A percentile compares a stretch with the other conserved stretches of the same genome.
These are phyloP conservation scores for Pichia sp. DNA, from an alignment of 1,139 yeast genomes.

Conservation along the genomic window DNA sequence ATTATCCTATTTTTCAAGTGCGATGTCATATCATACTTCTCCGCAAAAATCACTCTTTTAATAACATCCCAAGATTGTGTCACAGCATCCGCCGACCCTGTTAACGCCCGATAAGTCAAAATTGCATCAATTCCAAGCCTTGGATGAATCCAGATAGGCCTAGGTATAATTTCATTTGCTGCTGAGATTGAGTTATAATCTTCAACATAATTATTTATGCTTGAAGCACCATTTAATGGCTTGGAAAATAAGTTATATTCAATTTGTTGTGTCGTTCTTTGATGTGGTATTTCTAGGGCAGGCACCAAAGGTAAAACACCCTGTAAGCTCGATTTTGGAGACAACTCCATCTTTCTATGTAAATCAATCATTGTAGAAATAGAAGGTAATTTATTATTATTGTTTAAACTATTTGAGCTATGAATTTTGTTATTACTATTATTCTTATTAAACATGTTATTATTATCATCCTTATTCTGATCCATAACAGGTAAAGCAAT, in stretches of 20 bases:
- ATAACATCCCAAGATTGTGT: conserved; percentile 19
- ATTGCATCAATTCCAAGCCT: conserved; percentile 27
- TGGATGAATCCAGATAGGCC: conserved; percentile 31
- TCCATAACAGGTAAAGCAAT: no score
- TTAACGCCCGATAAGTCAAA: conserved; percentile 24
- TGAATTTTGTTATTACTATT: no score
- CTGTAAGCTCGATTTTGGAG: conserved; percentile 78
- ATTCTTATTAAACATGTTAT: no score
- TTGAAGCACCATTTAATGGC: no score
- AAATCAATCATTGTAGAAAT: conserved; percentile 4
- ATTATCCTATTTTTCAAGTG: conserved; percentile 19
- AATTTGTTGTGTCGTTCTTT: conserved; percentile 8
- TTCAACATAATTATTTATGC: no score
- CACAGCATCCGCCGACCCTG: conserved; percentile 22
- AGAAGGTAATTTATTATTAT: no score
- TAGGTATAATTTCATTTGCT: conserved; percentile 13
- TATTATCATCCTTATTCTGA: no score
- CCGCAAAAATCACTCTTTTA: conserved; percentile 25
- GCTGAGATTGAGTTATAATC: not conserved
- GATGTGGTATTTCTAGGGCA: conserved; percentile 10
- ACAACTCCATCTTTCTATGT: no score
- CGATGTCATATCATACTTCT: conserved; percentile 18
- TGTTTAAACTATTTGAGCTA: no score
- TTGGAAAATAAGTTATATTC: conserved; percentile 1
- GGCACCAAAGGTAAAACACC: conserved; percentile 28